Base-by-base conservation (phyloP, 306 rosid species). In the Glycine latifolia region DNA sequence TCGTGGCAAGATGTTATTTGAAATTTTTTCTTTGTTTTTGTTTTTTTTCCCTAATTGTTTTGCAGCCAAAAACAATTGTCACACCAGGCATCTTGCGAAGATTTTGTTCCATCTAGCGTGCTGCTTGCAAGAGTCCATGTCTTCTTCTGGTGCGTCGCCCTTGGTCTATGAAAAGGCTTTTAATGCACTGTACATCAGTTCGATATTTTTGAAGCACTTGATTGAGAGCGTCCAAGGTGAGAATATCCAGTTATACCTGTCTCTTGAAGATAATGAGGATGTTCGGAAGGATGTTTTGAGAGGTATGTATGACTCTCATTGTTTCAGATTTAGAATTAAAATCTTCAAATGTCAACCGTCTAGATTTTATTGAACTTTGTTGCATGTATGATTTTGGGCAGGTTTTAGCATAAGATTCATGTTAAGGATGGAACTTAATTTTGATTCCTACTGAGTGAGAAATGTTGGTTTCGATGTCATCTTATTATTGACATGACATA, bases 21-120 rank as follows among this genome's bases (percentile, higher is more conserved):
- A 55, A 26, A 12, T 54, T 69, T 48, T 54, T 12, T 9, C 3
- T 35, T 63, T 14, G 10, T 63, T 15, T 26, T 26, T 26, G 1
- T 43, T 39, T 59, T 59, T 16, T 72, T 8, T 0, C 35, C n/a
- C 11, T 15, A 49, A 59, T 72, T 77, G 61, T 73, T 77, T 59
- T 89, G 83, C 98, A 96, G 99, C 88, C 0, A 89, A 85, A 87
- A 96, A 96, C 88, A 96, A 93, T 83, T 75, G 55, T 62, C 78
- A 77, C 65, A 93, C 99, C 62, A 92, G 92, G 86, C 98, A 96
- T 87, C 98, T 96, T 72, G 91, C 97, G 7, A 96, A 96, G 89
- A 84, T 96, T 89, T 87, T 96, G 87, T 89, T 91, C 87, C 98
- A 93, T 83, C 79, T 96, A 81, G 92, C 94, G 26, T 60, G 94